These are phyloP conservation scores for Polytrichum formosum DNA, from an alignment of 225 moss, liverwort and hornwort genomes.

Conservation along the genomic window DNA sequence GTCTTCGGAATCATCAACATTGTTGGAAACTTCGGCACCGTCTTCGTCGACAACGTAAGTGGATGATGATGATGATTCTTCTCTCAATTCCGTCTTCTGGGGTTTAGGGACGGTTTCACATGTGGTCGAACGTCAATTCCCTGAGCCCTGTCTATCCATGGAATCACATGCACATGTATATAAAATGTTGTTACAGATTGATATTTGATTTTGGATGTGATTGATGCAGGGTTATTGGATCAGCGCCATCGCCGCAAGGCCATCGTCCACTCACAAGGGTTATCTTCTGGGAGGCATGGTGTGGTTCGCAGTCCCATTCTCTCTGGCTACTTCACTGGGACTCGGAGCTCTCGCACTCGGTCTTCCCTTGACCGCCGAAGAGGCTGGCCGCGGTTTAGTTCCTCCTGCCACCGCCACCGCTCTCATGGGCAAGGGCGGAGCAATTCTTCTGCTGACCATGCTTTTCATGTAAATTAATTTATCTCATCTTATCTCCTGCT, in stretches of 20 bases:
- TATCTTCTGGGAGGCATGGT: slow-evolving; percentile 86
- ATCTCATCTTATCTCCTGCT: not conserved
- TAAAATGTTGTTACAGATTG: no score
- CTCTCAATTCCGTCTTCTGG: no score
- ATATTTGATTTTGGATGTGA: no score
- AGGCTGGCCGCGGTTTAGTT: slow-evolving; percentile 75
- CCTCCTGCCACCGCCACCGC: slow-evolving; percentile 82
- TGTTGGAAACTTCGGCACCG: slow-evolving; percentile 96
- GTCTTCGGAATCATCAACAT: slow-evolving; percentile 96
- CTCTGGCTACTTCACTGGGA: slow-evolving; percentile 89
- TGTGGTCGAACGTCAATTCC: not conserved
- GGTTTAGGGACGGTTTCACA: not conserved
- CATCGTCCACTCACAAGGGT: slow-evolving; percentile 82
- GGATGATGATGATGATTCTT: no score
- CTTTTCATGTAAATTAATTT: slow-evolving; percentile 74
- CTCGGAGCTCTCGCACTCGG: slow-evolving; percentile 80
- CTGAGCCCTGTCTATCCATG: not conserved
- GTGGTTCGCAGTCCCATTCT: slow-evolving; percentile 93
- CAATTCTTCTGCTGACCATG: slow-evolving; percentile 87
- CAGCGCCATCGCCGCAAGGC: slow-evolving; percentile 92
- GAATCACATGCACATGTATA: not conserved
- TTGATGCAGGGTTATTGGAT: slow-evolving; percentile 78
- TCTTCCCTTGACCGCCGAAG: slow-evolving; percentile 62
- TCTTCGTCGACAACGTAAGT: slow-evolving; percentile 90
- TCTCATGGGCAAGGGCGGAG: slow-evolving; percentile 89